Conservation (phyloP, 768 basidiomycete species). For the Boletus bicolor region DNA sequence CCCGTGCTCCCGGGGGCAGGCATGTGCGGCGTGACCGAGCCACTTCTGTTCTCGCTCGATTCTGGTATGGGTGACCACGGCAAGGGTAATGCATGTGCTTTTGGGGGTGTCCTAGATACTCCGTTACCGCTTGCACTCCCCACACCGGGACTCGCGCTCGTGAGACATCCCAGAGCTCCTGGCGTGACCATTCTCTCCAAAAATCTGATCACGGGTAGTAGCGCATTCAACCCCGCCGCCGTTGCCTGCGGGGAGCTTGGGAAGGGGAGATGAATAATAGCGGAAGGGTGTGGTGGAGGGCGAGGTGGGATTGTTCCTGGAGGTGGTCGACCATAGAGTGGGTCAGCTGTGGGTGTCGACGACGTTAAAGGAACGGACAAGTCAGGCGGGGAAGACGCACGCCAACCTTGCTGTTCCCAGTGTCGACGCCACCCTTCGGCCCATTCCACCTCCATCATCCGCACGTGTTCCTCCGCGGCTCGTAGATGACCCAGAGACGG, state of each 20-base stretch:
- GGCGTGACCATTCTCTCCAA: constrained; percentile 64
- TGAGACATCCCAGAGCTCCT: constrained; percentile 21
- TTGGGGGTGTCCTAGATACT: constrained; percentile 5
- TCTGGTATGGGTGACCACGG: constrained; percentile 21
- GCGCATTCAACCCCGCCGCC: constrained; percentile 48
- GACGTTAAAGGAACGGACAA: neutral
- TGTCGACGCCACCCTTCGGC: constrained; percentile 37
- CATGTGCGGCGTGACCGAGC: constrained; percentile 17
- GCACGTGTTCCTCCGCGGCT: constrained; percentile 74
- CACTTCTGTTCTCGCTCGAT: constrained; percentile 14
- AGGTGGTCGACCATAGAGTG: neutral
- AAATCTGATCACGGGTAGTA: constrained; percentile 65
- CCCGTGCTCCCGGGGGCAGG: neutral
- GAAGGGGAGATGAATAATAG: constrained; percentile 73
- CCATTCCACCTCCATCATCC: constrained; percentile 67
- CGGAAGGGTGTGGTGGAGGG: constrained; percentile 68
- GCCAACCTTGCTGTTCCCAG: constrained; percentile 19
- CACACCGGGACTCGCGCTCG: constrained; percentile 1
- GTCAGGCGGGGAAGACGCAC: neutral
- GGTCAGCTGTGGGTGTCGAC: constrained; percentile 13
- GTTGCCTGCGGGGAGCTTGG: constrained; percentile 63
- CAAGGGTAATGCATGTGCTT: constrained; percentile 11
- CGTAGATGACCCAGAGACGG: constrained; percentile 63
- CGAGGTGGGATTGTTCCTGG: constrained; percentile 43
- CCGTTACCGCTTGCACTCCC: constrained; percentile 1